Percentiles rank a stretch among this genome's conserved stretches.
phyloP scores from a whole-genome alignment of 345 rosid species.

The Kernera saxatilis region DNA sequence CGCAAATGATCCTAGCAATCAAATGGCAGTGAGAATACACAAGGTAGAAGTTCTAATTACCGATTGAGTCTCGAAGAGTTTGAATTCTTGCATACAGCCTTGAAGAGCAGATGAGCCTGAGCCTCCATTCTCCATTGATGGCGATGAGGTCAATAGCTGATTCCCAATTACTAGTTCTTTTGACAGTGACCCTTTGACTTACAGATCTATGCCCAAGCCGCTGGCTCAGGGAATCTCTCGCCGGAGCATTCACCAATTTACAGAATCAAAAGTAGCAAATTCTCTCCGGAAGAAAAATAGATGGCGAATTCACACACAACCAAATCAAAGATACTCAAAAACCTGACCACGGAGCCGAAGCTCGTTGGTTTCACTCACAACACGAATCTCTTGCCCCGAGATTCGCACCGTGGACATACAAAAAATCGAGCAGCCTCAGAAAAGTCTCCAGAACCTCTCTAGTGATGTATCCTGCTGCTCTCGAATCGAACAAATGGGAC shows the following conservation, averaged over 20 bases:
- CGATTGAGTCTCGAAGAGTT: constrained; percentile 33
- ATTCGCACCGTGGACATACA: neutral
- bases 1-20: neutral
- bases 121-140: constrained; percentile 23
- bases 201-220: constrained; percentile 18
- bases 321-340: neutral
- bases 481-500: neutral
- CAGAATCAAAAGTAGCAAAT: neutral
- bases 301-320: constrained; percentile 11
- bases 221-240: neutral
- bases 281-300: neutral
- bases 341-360: neutral
- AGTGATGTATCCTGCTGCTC: neutral
- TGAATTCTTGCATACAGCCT: constrained; percentile 30
- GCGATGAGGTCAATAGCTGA: constrained; percentile 14
- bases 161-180: neutral
- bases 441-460: neutral
- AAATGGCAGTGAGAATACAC: neutral
- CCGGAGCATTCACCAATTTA: constrained; percentile 10
- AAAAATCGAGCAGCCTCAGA: neutral
- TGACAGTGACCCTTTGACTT: neutral
- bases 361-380: neutral
- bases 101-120: constrained; percentile 2
- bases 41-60: neutral
- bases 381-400: neutral